Conservation (phyloP, 345 rosid genomes). For the Salix koriyanagi region DNA sequence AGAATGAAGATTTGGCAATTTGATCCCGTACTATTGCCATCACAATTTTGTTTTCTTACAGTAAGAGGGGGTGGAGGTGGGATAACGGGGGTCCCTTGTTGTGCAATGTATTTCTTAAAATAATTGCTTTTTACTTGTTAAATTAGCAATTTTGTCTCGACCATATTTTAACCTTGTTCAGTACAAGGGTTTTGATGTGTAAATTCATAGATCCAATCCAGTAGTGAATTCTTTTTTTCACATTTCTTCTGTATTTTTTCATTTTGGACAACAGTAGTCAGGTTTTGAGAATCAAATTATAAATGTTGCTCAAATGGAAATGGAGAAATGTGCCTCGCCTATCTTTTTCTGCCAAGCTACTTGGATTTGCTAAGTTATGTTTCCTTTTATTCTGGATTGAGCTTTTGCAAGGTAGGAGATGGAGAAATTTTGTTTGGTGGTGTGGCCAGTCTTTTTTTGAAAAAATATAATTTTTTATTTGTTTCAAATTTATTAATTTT, state of each 20-base stretch:
- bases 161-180: background rate
- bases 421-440: too few species aligned
- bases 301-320: background rate
- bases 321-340: background rate
- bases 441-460: too few species aligned
- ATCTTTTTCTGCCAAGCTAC: background rate
- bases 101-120: constrained; percentile 11
- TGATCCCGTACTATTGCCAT: constrained; percentile 4
- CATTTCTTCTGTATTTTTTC: background rate
- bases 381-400: too few species aligned
- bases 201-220: background rate
- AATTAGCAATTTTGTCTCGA: background rate
- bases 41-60: constrained; percentile 3
- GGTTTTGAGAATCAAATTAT: background rate
- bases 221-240: background rate
- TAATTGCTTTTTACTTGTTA: constrained; percentile 7
- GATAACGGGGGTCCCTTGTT: background rate
- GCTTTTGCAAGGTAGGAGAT: too few species aligned
- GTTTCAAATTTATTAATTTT: too few species aligned
- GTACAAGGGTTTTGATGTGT: background rate
- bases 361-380: too few species aligned
- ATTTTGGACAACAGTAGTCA: background rate
- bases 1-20: constrained; percentile 15
- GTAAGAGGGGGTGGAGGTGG: constrained; percentile 3
- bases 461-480: too few species aligned